phyloP scores from a whole-genome alignment of 2,329 filamentous ascomycete species.

The Cercospora zeina region DNA sequence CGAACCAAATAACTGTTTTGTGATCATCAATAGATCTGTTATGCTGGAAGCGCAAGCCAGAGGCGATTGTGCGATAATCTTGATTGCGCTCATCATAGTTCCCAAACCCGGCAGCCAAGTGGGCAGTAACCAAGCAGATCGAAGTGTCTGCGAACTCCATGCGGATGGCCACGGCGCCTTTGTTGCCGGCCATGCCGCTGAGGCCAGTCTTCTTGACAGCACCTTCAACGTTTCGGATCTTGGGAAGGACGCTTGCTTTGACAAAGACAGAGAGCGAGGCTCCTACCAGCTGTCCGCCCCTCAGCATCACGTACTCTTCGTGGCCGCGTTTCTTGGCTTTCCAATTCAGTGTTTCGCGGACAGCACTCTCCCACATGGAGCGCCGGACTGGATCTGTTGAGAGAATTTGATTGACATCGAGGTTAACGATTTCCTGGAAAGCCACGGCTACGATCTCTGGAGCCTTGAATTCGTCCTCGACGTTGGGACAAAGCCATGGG shows the following conservation, averaged over 20 bases:
- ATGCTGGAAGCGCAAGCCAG: slow-evolving; percentile 84
- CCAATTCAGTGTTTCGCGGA: slow-evolving; percentile 73
- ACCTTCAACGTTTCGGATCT: slow-evolving; percentile 96
- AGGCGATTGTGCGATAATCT: slow-evolving; percentile 86
- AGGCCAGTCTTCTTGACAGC: slow-evolving; percentile 92
- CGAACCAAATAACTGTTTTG: slow-evolving; percentile 87
- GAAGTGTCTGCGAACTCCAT: slow-evolving; percentile 92
- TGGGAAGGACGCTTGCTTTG: slow-evolving; percentile 69
- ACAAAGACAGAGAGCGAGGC: slow-evolving; percentile 92
- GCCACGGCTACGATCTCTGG: slow-evolving; percentile 88
- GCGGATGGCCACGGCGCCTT: slow-evolving; percentile 93
- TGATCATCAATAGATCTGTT: slow-evolving; percentile 92
- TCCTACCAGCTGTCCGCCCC: slow-evolving; percentile 91
- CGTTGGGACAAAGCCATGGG: slow-evolving; percentile 75
- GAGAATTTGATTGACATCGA: slow-evolving; percentile 98
- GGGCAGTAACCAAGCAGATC: slow-evolving; percentile 93
- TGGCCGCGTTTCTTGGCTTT: slow-evolving; percentile 64
- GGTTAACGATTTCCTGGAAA: slow-evolving; percentile 97
- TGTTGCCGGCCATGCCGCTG: slow-evolving; percentile 97
- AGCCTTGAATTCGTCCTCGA: slow-evolving; percentile 58
- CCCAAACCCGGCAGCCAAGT: slow-evolving; percentile 90
- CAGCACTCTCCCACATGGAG: slow-evolving; percentile 80
- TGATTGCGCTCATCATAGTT: slow-evolving; percentile 96
- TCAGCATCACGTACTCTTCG: slow-evolving; percentile 82
- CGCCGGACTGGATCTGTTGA: slow-evolving; percentile 89